A percentile compares a stretch with the other conserved stretches of the same genome.
Conservation (phyloP, 306 rosid genomes). For the Cyamopsis tetragonoloba region DNA sequence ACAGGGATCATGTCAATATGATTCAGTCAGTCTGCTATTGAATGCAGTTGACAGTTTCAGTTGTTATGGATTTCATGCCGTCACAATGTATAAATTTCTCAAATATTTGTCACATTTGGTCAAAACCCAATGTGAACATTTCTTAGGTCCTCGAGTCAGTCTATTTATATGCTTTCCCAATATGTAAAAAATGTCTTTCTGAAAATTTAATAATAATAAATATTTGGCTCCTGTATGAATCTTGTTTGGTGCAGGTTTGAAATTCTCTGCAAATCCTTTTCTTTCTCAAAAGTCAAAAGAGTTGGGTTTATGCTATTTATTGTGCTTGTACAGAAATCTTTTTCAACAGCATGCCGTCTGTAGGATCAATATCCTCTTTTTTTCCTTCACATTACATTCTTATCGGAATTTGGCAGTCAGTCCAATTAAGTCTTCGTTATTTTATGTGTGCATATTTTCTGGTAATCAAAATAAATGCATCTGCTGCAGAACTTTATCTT, state of each 20-base stretch:
- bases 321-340: conserved; percentile 24
- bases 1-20: conserved; percentile 49
- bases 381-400: conserved; percentile 9
- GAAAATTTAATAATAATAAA: conserved; percentile 34
- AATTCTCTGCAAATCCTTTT: conserved; percentile 20
- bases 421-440: neutral
- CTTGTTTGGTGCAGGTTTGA: conserved; percentile 29
- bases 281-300: conserved; percentile 13
- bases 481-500: conserved; percentile 4
- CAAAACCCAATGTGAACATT: conserved; percentile 68
- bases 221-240: conserved; percentile 42
- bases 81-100: conserved; percentile 73
- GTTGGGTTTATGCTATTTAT: conserved; percentile 12
- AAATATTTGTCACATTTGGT: conserved; percentile 71
- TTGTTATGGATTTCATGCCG: conserved; percentile 62
- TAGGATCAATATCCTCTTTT: conserved; percentile 11
- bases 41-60: conserved; percentile 54
- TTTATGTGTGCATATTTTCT: neutral
- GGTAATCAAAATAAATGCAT: neutral
- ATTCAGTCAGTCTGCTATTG: conserved; percentile 51
- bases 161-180: conserved; percentile 32
- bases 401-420: neutral
- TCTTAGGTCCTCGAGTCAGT: conserved; percentile 45
- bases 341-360: conserved; percentile 15
- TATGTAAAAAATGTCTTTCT: conserved; percentile 40